Evolutionary conservation across 371 early-diverging fungal species (phyloP).

Genomic region (Rhizopus microsporus): DNA sequence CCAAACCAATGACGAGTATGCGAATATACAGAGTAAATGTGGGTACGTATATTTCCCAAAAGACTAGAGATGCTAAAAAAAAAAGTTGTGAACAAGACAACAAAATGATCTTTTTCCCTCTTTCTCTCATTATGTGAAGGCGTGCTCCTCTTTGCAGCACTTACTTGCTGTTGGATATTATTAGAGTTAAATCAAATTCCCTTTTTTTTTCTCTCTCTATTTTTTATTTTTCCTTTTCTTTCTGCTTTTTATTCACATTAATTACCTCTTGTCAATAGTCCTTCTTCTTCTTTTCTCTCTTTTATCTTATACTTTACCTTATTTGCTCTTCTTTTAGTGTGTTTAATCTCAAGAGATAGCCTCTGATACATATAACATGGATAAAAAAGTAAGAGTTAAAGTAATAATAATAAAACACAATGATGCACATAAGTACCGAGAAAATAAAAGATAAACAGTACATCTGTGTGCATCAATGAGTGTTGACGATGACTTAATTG

Average conservation of each 20-base stretch:
- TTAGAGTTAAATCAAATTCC: not conserved
- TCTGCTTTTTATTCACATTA: not conserved
- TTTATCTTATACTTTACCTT: not conserved
- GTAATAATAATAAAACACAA: too few relatives aligned
- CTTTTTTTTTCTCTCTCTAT: not conserved
- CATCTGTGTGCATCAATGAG: not conserved
- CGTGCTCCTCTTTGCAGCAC: not conserved
- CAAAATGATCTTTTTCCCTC: not conserved
- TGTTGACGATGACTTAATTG: not conserved
- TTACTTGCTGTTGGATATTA: not conserved
- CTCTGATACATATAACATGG: not conserved
- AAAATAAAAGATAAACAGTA: too few relatives aligned
- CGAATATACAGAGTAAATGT: too few relatives aligned
- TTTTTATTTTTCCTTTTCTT: slow-evolving; percentile 1
- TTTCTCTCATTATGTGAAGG: not conserved
- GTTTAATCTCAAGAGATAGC: not conserved
- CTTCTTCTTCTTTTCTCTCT: not conserved
- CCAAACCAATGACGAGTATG: too few relatives aligned
- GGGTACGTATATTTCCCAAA: too few relatives aligned
- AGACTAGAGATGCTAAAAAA: too few relatives aligned
- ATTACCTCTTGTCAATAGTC: not conserved
- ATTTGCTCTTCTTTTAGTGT: not conserved
- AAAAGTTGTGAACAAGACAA: not conserved
- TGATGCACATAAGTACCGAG: too few relatives aligned
- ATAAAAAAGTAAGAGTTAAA: too few relatives aligned